Conservation (phyloP, 345 rosid species). For the Euphorbia pulcherrima region DNA sequence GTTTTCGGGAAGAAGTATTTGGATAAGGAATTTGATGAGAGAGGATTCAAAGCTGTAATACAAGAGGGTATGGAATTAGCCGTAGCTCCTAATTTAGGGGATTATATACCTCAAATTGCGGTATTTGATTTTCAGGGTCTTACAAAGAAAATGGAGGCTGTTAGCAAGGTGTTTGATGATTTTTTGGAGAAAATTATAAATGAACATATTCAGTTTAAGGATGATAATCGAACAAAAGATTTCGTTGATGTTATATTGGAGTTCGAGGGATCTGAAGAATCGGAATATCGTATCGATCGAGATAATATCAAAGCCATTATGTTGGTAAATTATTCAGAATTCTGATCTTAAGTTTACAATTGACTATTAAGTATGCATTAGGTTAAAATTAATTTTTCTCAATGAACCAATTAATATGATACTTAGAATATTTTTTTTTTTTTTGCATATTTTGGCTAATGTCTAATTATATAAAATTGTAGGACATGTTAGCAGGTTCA, state of each 20-base stretch:
- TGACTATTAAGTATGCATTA: too few relatives aligned
- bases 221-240: constrained; percentile 13
- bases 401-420: too few relatives aligned
- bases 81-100: constrained; percentile 35
- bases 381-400: too few relatives aligned
- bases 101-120: constrained; percentile 33
- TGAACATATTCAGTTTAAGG: constrained; percentile 27
- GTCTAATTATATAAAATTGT: neutral
- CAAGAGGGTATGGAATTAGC: constrained; percentile 34
- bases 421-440: too few relatives aligned
- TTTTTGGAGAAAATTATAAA: constrained; percentile 42
- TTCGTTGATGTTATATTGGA: constrained; percentile 25
- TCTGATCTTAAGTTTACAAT: neutral
- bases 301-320: constrained; percentile 30
- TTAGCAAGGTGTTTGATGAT: constrained; percentile 31
- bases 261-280: constrained; percentile 23
- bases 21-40: constrained; percentile 32
- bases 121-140: constrained; percentile 42
- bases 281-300: constrained; percentile 17
- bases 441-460: too few relatives aligned
- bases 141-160: constrained; percentile 29
- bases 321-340: constrained; percentile 6
- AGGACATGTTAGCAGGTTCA: constrained; percentile 27
- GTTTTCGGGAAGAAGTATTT: constrained; percentile 43
- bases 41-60: constrained; percentile 38